phyloP scores from a whole-genome alignment of 495 filamentous ascomycete genomes.

The Penicillium pancosmium region DNA sequence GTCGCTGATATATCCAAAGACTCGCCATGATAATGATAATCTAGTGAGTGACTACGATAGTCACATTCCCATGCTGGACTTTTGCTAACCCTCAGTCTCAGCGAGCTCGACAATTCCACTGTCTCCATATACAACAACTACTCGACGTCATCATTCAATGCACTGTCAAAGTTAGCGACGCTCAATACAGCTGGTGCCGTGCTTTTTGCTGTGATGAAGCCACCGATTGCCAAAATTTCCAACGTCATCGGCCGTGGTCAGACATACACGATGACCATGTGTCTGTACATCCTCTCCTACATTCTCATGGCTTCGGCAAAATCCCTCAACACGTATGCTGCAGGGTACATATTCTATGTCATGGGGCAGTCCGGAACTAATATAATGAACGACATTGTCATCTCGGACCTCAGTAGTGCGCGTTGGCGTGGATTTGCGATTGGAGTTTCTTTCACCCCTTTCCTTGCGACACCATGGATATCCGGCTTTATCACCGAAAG shows the following conservation, averaged over 20 bases:
- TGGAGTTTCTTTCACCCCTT: conserved; percentile 48
- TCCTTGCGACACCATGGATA: conserved; percentile 48
- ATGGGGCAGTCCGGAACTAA: conserved; percentile 49
- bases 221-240: conserved; percentile 52
- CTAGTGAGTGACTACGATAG: conserved; percentile 35
- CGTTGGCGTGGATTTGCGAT: conserved; percentile 51
- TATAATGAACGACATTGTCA: conserved; percentile 50
- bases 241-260: conserved; percentile 50
- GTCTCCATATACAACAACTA: conserved; percentile 51
- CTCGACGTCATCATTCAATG: conserved; percentile 45
- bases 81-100: conserved; percentile 10
- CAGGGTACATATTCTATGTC: conserved; percentile 47
- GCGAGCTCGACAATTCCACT: conserved; percentile 52
- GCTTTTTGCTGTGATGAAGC: conserved; percentile 48
- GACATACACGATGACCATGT: conserved; percentile 46
- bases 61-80: neutral
- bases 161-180: conserved; percentile 44
- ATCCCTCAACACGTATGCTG: conserved; percentile 45
- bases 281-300: conserved; percentile 48
- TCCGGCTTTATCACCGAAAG: conserved; percentile 48
- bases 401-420: conserved; percentile 50
- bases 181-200: conserved; percentile 48
- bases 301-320: conserved; percentile 49
- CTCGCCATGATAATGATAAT: conserved; percentile 50
- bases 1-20: conserved; percentile 18